Percentiles rank a stretch among this genome's conserved stretches.
Evolutionary conservation across 345 rosid species (phyloP).

Genomic region (Euphorbia pulcherrima): DNA sequence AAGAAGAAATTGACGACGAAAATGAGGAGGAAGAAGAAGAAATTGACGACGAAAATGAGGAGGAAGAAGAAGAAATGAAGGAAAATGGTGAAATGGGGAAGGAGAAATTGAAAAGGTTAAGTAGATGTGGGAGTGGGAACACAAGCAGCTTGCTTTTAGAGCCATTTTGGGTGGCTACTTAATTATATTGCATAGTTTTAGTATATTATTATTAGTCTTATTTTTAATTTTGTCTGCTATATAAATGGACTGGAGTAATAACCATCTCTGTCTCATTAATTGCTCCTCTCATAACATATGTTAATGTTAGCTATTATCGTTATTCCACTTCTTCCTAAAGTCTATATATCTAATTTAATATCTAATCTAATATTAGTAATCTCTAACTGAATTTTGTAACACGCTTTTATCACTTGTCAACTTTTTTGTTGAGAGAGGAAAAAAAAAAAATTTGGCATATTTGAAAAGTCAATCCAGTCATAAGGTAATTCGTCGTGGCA

Average conservation of each 20-base stretch:
- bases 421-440: too few species aligned
- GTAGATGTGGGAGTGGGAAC: slow-evolving; percentile 18
- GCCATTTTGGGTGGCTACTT: slow-evolving; percentile 22
- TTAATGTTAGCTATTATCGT: slow-evolving; percentile 24
- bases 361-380: too few species aligned
- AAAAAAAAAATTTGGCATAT: too few species aligned
- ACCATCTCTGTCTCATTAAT: not conserved
- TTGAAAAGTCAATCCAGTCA: too few species aligned
- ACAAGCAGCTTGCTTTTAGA: slow-evolving; percentile 11
- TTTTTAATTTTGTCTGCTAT: not conserved
- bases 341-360: too few species aligned
- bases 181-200: not conserved
- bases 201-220: not conserved
- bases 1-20: slow-evolving; percentile 7
- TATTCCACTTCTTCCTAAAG: slow-evolving; percentile 2
- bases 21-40: not conserved
- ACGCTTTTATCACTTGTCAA: too few species aligned
- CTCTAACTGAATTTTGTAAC: too few species aligned
- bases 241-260: too few species aligned
- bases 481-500: too few species aligned
- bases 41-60: not conserved
- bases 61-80: not conserved
- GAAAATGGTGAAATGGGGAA: slow-evolving; percentile 11
- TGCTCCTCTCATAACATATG: not conserved
- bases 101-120: slow-evolving; percentile 6